Conservation (phyloP, 129 eudicot genomes). For the Pittosporum tobira region DNA sequence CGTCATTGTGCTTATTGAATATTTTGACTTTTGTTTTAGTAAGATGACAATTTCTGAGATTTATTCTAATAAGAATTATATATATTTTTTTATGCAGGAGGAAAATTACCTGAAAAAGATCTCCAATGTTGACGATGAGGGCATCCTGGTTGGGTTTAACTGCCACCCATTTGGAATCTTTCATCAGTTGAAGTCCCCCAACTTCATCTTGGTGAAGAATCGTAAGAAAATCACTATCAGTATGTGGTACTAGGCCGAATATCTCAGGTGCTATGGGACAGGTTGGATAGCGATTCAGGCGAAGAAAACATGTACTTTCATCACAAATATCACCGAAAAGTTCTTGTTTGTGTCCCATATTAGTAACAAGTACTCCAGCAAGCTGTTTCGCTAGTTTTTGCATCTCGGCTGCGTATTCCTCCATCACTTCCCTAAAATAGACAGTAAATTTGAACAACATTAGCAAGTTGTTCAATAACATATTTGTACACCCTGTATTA, state of each 20-base stretch:
- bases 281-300: conserved; percentile 52
- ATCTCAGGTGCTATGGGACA: conserved; percentile 48
- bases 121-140: conserved; percentile 73
- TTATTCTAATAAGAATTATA: not conserved
- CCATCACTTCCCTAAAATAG: conserved; percentile 51
- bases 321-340: conserved; percentile 37
- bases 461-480: conserved; percentile 28
- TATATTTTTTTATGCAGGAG: not conserved
- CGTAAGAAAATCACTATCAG: conserved; percentile 67
- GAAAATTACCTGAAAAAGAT: conserved; percentile 57
- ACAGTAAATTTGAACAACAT: not conserved
- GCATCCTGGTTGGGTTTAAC: conserved; percentile 63
- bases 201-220: conserved; percentile 70
- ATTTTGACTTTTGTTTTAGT: conserved; percentile 8
- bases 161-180: conserved; percentile 67
- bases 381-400: conserved; percentile 47
- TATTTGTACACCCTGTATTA: no score
- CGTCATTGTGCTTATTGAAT: not conserved
- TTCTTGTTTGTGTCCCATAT: conserved; percentile 34
- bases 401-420: conserved; percentile 56
- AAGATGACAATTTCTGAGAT: conserved; percentile 5
- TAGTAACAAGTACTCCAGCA: conserved; percentile 32
- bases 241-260: conserved; percentile 63
- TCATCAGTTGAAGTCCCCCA: conserved; percentile 72
- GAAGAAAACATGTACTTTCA: conserved; percentile 55